Evolutionary conservation across 2,329 filamentous ascomycete species (phyloP).

Genomic region (Metarhizium sp.): DNA sequence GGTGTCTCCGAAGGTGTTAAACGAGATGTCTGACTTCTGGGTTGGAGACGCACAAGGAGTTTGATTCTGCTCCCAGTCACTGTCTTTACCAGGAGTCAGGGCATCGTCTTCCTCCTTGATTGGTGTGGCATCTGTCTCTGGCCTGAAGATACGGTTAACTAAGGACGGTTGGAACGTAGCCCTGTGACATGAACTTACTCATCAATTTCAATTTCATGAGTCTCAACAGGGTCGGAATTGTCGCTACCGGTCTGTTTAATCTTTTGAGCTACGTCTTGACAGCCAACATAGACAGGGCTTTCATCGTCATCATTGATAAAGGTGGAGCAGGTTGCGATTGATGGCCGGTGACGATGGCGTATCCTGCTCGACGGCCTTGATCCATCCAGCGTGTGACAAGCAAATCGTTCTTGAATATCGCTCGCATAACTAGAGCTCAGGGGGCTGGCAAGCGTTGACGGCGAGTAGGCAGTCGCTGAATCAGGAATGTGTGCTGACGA

Average conservation of each 20-base stretch:
- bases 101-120: conserved; percentile 8
- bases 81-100: conserved; percentile 4
- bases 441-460: conserved; percentile 25
- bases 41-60: conserved; percentile 2
- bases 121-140: conserved; percentile 3
- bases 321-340: conserved; percentile 27
- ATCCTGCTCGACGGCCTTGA: conserved; percentile 19
- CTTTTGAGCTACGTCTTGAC: conserved; percentile 11
- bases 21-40: conserved; percentile 11
- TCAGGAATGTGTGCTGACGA: conserved; percentile 28
- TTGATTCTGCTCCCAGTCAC: conserved; percentile 8
- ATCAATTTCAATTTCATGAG: neutral
- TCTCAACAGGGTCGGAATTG: neutral
- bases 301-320: conserved; percentile 29
- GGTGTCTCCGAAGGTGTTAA: conserved; percentile 18
- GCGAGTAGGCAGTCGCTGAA: conserved; percentile 28
- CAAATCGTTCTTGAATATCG: conserved; percentile 23
- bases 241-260: neutral
- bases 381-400: conserved; percentile 13
- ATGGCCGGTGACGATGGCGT: conserved; percentile 23
- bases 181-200: neutral
- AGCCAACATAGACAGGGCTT: conserved; percentile 14
- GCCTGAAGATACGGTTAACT: neutral
- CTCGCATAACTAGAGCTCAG: conserved; percentile 26
- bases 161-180: neutral